Evolutionary conservation across 163 green algal species (phyloP).

Genomic region (Coccomyxa subellipsoidea): DNA sequence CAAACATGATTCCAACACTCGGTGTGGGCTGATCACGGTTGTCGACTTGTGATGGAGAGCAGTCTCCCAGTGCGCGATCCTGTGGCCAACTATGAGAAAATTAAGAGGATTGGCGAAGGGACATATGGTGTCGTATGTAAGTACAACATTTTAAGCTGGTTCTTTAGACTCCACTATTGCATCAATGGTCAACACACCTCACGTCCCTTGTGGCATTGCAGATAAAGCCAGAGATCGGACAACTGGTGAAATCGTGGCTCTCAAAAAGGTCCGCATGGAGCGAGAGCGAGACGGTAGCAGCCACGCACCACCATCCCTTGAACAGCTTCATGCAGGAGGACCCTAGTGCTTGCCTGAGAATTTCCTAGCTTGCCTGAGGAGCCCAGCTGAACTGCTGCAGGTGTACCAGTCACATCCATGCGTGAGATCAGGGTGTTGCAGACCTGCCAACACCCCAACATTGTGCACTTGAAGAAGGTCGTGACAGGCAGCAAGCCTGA

Average conservation of each 20-base stretch:
- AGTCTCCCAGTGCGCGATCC: conserved; percentile 48
- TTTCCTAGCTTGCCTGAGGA: too few relatives aligned
- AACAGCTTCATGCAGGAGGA: too few relatives aligned
- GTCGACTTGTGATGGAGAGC: background rate
- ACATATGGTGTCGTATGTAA: conserved; percentile 64
- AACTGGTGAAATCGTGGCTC: conserved; percentile 68
- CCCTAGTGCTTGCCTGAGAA: too few relatives aligned
- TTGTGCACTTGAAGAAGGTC: conserved; percentile 70
- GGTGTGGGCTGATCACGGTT: background rate
- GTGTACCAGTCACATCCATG: conserved; percentile 72
- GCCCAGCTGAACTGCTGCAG: too few relatives aligned
- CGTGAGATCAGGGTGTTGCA: conserved; percentile 77
- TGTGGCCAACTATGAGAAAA: conserved; percentile 66
- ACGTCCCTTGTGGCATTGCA: too few relatives aligned
- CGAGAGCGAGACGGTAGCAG: conserved; percentile 45
- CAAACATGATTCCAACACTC: background rate
- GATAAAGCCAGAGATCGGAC: conserved; percentile 57
- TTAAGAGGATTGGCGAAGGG: conserved; percentile 63
- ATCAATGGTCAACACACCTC: too few relatives aligned
- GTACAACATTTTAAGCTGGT: conserved; percentile 10
- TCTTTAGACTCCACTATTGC: too few relatives aligned
- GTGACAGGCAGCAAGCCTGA: conserved; percentile 65
- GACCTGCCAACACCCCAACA: conserved; percentile 59
- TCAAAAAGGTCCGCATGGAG: conserved; percentile 68
- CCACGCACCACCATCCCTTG: too few relatives aligned